A percentile compares a stretch with the other conserved stretches of the same genome.
Evolutionary conservation across 345 rosid species (phyloP).

Genomic region (Gossypium anomalum): DNA sequence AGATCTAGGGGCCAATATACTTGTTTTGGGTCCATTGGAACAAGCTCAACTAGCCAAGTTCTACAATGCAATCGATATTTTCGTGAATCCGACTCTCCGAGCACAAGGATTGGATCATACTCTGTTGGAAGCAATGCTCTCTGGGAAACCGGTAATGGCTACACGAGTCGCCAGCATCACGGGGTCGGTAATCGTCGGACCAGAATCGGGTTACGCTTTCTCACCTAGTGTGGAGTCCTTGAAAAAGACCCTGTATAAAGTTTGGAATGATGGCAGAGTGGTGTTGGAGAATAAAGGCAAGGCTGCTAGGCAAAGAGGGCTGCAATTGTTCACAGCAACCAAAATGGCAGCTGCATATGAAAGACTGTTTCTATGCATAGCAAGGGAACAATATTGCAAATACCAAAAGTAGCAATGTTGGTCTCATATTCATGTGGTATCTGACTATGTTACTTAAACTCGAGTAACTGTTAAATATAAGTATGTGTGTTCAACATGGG

Average conservation of each 20-base stretch:
- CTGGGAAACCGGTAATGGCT: slow-evolving; percentile 74
- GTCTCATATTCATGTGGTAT: neutral
- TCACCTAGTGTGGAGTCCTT: slow-evolving; percentile 67
- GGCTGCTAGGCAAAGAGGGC: slow-evolving; percentile 55
- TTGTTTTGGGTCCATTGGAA: slow-evolving; percentile 77
- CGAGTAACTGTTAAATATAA: neutral
- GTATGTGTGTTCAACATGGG: neutral
- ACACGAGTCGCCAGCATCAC: slow-evolving; percentile 84
- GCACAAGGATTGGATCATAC: slow-evolving; percentile 95
- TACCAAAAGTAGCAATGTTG: slow-evolving; percentile 18
- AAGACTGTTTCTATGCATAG: slow-evolving; percentile 75
- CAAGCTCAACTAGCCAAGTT: slow-evolving; percentile 68
- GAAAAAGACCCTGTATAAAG: slow-evolving; percentile 37
- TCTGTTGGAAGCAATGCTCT: slow-evolving; percentile 79
- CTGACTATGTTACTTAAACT: neutral
- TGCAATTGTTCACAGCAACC: slow-evolving; percentile 72
- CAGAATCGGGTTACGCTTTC: slow-evolving; percentile 67
- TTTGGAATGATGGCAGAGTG: slow-evolving; percentile 54
- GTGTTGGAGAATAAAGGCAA: slow-evolving; percentile 61
- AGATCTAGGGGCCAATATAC: slow-evolving; percentile 56
- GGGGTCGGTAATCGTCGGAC: slow-evolving; percentile 57
- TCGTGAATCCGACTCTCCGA: slow-evolving; percentile 80
- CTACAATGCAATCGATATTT: slow-evolving; percentile 77
- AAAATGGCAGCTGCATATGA: slow-evolving; percentile 91
- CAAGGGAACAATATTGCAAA: slow-evolving; percentile 45